phyloP scores from a whole-genome alignment of 2,329 filamentous ascomycete species.

The Aspergillus sp. region DNA sequence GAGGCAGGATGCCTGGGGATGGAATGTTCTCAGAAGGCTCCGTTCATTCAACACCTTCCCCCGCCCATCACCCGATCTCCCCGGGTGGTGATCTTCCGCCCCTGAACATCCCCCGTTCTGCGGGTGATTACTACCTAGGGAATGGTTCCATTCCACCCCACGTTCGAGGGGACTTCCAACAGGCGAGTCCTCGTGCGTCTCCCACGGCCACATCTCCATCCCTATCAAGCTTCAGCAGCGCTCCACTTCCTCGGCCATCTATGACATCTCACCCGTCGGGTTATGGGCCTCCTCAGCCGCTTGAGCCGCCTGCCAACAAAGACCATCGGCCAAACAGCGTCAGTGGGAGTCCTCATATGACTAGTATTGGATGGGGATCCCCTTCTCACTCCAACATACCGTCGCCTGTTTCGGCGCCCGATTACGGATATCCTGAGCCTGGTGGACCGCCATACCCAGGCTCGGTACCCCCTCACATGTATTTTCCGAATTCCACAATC shows the following conservation, averaged over 20 bases:
- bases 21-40: constrained; percentile 47
- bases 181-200: constrained; percentile 66
- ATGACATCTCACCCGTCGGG: constrained; percentile 82
- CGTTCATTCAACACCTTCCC: constrained; percentile 69
- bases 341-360: constrained; percentile 84
- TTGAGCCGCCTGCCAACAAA: constrained; percentile 77
- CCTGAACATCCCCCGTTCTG: constrained; percentile 66
- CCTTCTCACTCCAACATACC: constrained; percentile 73
- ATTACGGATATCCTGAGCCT: constrained; percentile 81
- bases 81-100: constrained; percentile 73
- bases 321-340: constrained; percentile 74
- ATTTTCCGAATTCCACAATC: constrained; percentile 68
- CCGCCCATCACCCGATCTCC: constrained; percentile 76
- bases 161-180: constrained; percentile 71
- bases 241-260: constrained; percentile 52
- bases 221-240: constrained; percentile 57
- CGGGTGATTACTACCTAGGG: constrained; percentile 74
- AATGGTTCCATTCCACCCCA: constrained; percentile 80
- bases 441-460: constrained; percentile 52
- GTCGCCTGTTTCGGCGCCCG: constrained; percentile 67
- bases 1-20: constrained; percentile 36
- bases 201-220: constrained; percentile 65
- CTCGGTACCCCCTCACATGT: constrained; percentile 61
- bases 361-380: constrained; percentile 79
- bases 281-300: constrained; percentile 79